Evolutionary conservation across 148 eudicot genomes (phyloP).

Genomic region (Nepenthes mirabilis): DNA sequence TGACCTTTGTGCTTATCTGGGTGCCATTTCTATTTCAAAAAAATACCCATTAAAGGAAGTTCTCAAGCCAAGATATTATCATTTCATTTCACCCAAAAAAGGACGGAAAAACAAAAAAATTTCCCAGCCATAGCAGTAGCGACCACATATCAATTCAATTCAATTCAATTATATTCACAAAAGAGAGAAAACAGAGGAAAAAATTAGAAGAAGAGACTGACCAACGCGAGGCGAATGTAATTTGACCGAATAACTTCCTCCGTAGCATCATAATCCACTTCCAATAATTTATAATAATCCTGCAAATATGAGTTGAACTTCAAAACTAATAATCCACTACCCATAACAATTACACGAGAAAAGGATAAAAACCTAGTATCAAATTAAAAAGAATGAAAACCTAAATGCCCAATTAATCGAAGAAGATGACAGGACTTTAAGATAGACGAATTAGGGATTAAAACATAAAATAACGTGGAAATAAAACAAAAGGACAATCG

Average conservation of each 20-base stretch:
- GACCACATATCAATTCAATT: too few relatives aligned
- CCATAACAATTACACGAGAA: not conserved
- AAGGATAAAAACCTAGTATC: not conserved
- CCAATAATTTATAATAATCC: constrained; percentile 82
- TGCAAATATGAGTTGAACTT: constrained; percentile 11
- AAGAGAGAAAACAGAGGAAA: constrained; percentile 3
- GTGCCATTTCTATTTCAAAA: constrained; percentile 75
- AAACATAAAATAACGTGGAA: not conserved
- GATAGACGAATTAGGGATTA: too few relatives aligned
- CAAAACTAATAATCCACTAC: not conserved
- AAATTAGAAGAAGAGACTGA: constrained; percentile 11
- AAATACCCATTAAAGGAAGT: not conserved
- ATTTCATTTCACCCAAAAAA: not conserved
- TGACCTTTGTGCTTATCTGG: constrained; percentile 75
- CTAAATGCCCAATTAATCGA: not conserved
- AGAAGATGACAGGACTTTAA: not conserved
- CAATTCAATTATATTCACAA: not conserved
- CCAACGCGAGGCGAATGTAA: constrained; percentile 87
- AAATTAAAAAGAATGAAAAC: not conserved
- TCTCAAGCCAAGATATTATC: not conserved
- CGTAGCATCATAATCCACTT: constrained; percentile 85
- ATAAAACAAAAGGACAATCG: not conserved
- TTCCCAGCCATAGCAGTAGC: not conserved
- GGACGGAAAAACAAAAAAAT: not conserved
- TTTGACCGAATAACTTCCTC: constrained; percentile 80